Conservation (phyloP, 345 rosid species). For the Euphorbia peplus region DNA sequence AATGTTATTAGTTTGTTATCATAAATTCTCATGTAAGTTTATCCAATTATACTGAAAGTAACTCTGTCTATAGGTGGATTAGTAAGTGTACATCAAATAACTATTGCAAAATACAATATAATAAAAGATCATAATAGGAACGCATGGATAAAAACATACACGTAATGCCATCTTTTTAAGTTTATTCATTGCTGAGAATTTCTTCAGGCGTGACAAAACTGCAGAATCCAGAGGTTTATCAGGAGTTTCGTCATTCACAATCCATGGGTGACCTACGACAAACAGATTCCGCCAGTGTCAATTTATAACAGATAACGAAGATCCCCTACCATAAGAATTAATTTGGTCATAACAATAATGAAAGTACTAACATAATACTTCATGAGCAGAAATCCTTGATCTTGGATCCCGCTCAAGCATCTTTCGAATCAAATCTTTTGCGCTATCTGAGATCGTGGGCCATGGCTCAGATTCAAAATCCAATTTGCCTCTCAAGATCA, state of each 20-base stretch:
- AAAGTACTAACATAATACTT: slow-evolving; percentile 67
- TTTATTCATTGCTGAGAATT: slow-evolving; percentile 94
- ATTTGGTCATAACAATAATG: slow-evolving; percentile 5
- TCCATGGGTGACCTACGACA: slow-evolving; percentile 89
- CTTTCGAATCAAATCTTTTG: slow-evolving; percentile 74
- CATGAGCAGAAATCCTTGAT: slow-evolving; percentile 81
- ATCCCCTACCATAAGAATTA: neutral
- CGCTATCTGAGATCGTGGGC: slow-evolving; percentile 87
- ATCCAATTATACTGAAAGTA: neutral
- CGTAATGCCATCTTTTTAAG: slow-evolving; percentile 97
- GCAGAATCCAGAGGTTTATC: slow-evolving; percentile 95
- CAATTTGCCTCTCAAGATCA: slow-evolving; percentile 77
- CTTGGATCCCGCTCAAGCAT: slow-evolving; percentile 93
- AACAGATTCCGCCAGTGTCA: slow-evolving; percentile 7
- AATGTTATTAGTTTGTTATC: neutral
- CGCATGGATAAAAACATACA: slow-evolving; percentile 36
- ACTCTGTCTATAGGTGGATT: neutral
- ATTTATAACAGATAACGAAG: neutral
- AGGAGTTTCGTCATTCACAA: slow-evolving; percentile 82
- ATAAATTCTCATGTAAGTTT: slow-evolving; percentile 6
- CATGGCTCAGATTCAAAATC: slow-evolving; percentile 92
- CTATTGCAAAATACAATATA: slow-evolving; percentile 3
- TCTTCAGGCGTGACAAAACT: slow-evolving; percentile 83
- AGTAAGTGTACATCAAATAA: too few species aligned
- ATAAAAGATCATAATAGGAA: slow-evolving; percentile 1